phyloP scores from a whole-genome alignment of 2,329 filamentous ascomycete genomes.

The Nemania sp. region DNA sequence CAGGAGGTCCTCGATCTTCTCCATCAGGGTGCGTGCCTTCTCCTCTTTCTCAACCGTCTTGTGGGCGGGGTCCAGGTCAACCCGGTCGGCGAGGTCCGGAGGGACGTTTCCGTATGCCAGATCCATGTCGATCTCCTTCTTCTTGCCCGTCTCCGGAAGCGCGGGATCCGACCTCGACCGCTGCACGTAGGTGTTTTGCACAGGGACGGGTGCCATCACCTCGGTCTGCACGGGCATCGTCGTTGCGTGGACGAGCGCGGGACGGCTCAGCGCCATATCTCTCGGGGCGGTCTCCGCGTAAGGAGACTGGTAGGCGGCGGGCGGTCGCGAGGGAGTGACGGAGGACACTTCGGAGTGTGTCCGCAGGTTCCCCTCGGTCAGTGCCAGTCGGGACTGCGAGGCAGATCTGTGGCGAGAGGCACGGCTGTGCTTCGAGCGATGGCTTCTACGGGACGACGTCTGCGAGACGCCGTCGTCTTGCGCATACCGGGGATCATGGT shows the following conservation, averaged over 20 bases:
- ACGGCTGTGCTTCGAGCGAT: constrained; percentile 46
- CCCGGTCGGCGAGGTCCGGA: constrained; percentile 59
- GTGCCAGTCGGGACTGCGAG: constrained; percentile 44
- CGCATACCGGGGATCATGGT: constrained; percentile 32
- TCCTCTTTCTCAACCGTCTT: constrained; percentile 62
- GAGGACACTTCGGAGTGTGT: constrained; percentile 58
- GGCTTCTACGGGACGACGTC: constrained; percentile 50
- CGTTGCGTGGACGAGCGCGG: constrained; percentile 42
- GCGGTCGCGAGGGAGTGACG: constrained; percentile 50
- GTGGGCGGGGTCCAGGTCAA: constrained; percentile 47
- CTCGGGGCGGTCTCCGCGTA: constrained; percentile 51
- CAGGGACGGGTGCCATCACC: constrained; percentile 21
- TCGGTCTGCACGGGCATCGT: constrained; percentile 33
- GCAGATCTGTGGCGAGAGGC: constrained; percentile 41
- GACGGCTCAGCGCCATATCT: constrained; percentile 50
- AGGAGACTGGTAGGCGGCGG: constrained; percentile 45
- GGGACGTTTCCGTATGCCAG: constrained; percentile 87
- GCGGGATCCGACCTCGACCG: constrained; percentile 49
- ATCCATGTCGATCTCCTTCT: constrained; percentile 78
- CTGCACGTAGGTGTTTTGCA: constrained; percentile 32
- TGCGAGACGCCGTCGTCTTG: constrained; percentile 44
- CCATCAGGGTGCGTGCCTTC: constrained; percentile 63
- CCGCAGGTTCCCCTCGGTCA: constrained; percentile 59
- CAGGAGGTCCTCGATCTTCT: constrained; percentile 74
- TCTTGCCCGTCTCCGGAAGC: constrained; percentile 35